Conservation (phyloP, 2,329 filamentous ascomycete genomes). For the Neonectria sp. region DNA sequence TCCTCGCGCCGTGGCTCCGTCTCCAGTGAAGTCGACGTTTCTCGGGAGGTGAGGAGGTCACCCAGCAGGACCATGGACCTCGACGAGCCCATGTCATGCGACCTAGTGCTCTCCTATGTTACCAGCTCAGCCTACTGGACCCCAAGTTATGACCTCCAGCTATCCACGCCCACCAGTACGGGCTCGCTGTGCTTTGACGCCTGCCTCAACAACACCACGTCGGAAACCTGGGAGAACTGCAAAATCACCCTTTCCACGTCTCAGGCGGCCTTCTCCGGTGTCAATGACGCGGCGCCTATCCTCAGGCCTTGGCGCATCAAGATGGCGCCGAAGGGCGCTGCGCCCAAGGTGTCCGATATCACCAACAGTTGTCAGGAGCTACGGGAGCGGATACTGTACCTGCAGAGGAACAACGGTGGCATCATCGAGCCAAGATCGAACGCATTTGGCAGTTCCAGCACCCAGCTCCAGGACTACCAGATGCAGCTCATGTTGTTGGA, state of each 20-base stretch:
- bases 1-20: conserved; percentile 66
- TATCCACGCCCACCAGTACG: conserved; percentile 69
- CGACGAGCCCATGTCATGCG: conserved; percentile 51
- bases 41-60: conserved; percentile 50
- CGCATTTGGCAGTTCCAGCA: conserved; percentile 65
- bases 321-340: conserved; percentile 53
- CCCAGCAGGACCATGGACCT: conserved; percentile 48
- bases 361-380: conserved; percentile 58
- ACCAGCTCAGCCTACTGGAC: conserved; percentile 71
- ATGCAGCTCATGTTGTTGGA: conserved; percentile 90
- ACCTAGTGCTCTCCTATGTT: conserved; percentile 72
- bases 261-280: conserved; percentile 70
- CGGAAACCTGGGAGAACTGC: conserved; percentile 74
- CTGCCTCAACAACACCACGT: conserved; percentile 73
- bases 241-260: conserved; percentile 75
- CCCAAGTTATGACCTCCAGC: conserved; percentile 73
- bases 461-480: conserved; percentile 87
- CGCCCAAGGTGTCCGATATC: conserved; percentile 45
- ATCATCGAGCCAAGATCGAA: conserved; percentile 2
- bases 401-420: conserved; percentile 42
- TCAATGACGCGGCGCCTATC: conserved; percentile 69
- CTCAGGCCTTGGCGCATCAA: conserved; percentile 72
- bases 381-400: conserved; percentile 49
- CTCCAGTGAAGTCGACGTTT: conserved; percentile 67
- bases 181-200: conserved; percentile 74